A percentile compares a stretch with the other conserved stretches of the same genome.
These are phyloP conservation scores for Cryptosporidium muris DNA, from an alignment of 169 alveolate species.

Conservation along the genomic window DNA sequence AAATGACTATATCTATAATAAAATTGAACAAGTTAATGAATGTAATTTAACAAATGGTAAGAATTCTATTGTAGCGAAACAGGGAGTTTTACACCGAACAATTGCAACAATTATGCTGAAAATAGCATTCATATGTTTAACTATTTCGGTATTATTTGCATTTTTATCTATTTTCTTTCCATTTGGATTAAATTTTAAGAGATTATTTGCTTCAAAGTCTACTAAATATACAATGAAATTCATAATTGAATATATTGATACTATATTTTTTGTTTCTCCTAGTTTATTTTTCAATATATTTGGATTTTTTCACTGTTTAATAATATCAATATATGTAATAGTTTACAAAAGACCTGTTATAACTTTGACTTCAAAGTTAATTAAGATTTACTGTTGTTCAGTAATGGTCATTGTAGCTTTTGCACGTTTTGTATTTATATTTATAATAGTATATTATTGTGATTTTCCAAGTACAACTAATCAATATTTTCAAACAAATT, in stretches of 20 bases:
- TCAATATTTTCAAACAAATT: constrained; percentile 41
- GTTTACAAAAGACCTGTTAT: constrained; percentile 55
- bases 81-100: constrained; percentile 58
- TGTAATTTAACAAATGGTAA: not conserved
- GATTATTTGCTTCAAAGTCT: not conserved
- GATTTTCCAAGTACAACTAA: constrained; percentile 13
- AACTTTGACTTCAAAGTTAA: constrained; percentile 23
- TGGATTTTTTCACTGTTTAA: constrained; percentile 25
- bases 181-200: constrained; percentile 41
- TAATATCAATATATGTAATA: constrained; percentile 46
- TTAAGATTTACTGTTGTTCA: constrained; percentile 41
- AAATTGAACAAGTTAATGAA: not conserved
- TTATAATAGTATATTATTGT: constrained; percentile 14
- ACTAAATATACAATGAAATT: not conserved
- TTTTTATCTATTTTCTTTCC: constrained; percentile 53
- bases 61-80: constrained; percentile 20
- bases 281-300: constrained; percentile 25
- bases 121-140: constrained; percentile 20
- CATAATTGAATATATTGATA: not conserved
- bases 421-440: constrained; percentile 7
- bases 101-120: constrained; percentile 57
- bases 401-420: constrained; percentile 12
- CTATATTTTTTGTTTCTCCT: constrained; percentile 19
- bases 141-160: constrained; percentile 39
- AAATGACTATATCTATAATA: not conserved